Percentiles rank a stretch among this genome's conserved stretches.
These are phyloP conservation scores for Lithospermum erythrorhizon DNA, from an alignment of 257 asterid species.

Conservation along the genomic window DNA sequence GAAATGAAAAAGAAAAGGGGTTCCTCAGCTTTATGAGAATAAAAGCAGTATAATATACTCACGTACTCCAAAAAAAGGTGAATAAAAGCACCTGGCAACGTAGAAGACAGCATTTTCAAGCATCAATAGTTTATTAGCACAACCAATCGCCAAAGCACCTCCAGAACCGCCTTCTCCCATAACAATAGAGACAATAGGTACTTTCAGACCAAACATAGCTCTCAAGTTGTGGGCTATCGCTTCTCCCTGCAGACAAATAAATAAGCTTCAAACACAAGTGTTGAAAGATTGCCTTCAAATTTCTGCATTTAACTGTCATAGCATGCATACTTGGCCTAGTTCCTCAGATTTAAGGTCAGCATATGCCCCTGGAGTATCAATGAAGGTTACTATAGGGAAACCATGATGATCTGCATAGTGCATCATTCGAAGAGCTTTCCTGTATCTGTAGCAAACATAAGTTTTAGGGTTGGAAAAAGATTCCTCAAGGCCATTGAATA, in stretches of 20 bases:
- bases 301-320: conserved; percentile 5
- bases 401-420: conserved; percentile 88
- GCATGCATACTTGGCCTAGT: conserved; percentile 57
- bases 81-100: conserved; percentile 70
- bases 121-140: conserved; percentile 89
- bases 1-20: too few species aligned
- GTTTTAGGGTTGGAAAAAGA: conserved; percentile 1
- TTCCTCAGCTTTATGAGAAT: too few species aligned
- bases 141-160: conserved; percentile 98
- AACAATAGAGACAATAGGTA: conserved; percentile 79
- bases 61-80: neutral
- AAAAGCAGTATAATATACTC: too few species aligned
- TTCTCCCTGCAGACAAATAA: conserved; percentile 60
- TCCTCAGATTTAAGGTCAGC: conserved; percentile 88
- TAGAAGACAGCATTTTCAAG: conserved; percentile 97
- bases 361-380: conserved; percentile 93
- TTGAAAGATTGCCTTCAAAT: conserved; percentile 8
- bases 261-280: conserved; percentile 9
- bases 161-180: conserved; percentile 99
- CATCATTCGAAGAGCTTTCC: conserved; percentile 93
- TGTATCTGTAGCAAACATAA: conserved; percentile 43
- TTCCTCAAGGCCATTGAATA: neutral
- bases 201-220: conserved; percentile 97
- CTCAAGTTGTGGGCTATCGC: conserved; percentile 93
- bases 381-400: conserved; percentile 73